phyloP scores from a whole-genome alignment of 306 rosid species.

The Abrus precatorius region DNA sequence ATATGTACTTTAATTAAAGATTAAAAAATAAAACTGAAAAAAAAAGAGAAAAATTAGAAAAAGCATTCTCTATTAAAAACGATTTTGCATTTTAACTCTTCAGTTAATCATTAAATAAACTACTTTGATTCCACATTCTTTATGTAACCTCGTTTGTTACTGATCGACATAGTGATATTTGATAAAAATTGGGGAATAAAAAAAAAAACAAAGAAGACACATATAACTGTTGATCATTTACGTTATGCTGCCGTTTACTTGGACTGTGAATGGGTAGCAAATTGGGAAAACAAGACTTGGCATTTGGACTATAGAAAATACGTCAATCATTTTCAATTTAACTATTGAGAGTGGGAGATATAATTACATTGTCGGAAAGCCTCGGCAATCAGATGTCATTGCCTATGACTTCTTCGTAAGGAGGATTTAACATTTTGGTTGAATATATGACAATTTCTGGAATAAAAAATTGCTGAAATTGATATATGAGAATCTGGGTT shows the following conservation, averaged over 20 bases:
- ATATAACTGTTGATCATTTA: background rate
- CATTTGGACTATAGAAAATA: background rate
- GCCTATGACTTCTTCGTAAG: background rate
- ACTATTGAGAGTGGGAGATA: background rate
- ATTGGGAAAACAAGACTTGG: conserved; percentile 5
- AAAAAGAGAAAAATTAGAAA: too few relatives aligned
- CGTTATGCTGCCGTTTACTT: background rate
- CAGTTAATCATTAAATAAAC: background rate
- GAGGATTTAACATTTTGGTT: background rate
- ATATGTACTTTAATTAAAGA: too few relatives aligned
- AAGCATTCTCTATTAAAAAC: too few relatives aligned
- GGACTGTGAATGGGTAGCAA: background rate
- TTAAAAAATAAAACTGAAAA: too few relatives aligned
- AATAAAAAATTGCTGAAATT: background rate
- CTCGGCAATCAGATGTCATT: background rate
- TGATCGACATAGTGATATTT: too few relatives aligned
- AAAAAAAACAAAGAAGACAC: background rate
- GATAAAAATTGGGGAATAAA: background rate
- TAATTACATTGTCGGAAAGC: conserved; percentile 1
- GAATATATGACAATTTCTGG: background rate
- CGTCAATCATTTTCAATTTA: background rate
- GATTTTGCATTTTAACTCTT: background rate
- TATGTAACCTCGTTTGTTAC: background rate
- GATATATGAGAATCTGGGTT: too few relatives aligned
- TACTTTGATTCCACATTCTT: background rate